Conservation (phyloP, 345 rosid species). For the Pistacia vera region DNA sequence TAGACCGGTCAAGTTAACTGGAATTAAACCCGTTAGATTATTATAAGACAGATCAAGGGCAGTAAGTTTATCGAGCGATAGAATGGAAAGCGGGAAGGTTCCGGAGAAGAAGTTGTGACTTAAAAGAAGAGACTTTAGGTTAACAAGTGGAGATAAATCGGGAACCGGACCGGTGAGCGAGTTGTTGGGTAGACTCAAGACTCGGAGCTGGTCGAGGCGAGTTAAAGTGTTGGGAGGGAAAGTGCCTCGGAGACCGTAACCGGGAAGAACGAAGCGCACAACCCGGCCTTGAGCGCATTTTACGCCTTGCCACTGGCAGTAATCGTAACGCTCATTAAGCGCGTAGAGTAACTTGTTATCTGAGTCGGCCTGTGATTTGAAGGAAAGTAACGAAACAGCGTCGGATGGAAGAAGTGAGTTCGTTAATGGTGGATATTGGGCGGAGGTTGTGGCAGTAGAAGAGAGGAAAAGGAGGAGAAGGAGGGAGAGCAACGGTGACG, state of each 20-base stretch:
- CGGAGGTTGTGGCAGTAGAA: constrained; percentile 7
- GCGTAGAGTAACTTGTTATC: constrained; percentile 70
- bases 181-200: constrained; percentile 75
- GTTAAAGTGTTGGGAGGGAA: constrained; percentile 62
- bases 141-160: constrained; percentile 67
- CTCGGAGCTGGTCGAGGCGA: constrained; percentile 93
- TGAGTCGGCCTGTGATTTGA: constrained; percentile 84
- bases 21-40: constrained; percentile 62
- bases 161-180: constrained; percentile 83
- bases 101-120: constrained; percentile 67
- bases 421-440: constrained; percentile 31
- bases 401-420: constrained; percentile 61
- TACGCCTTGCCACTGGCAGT: constrained; percentile 95
- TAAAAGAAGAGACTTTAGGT: constrained; percentile 69
- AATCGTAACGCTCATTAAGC: constrained; percentile 83
- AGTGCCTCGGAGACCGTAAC: constrained; percentile 64
- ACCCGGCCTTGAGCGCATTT: constrained; percentile 82
- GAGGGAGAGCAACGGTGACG: constrained; percentile 2
- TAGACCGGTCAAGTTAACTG: constrained; percentile 44
- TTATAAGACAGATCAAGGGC: constrained; percentile 61
- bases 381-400: constrained; percentile 74
- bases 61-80: constrained; percentile 59
- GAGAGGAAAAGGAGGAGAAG: constrained; percentile 24
- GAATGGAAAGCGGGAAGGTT: constrained; percentile 66
- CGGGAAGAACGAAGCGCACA: constrained; percentile 62